phyloP scores from a whole-genome alignment of 1,139 yeast genomes.

The Debaryomyces coudertii region DNA sequence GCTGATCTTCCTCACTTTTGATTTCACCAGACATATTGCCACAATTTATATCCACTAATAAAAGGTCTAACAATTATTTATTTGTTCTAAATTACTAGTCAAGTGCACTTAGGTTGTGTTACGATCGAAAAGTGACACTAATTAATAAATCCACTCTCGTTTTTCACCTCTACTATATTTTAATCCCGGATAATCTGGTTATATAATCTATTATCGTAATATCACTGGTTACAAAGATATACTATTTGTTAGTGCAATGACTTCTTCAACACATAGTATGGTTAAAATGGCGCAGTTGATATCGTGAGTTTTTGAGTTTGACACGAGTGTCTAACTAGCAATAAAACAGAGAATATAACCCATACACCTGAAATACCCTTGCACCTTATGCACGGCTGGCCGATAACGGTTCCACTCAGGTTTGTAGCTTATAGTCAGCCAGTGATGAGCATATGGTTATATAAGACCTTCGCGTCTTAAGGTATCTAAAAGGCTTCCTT shows the following conservation, averaged over 20 bases:
- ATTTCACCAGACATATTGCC: conserved; percentile 5
- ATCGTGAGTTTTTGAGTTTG: neutral
- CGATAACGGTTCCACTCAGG: conserved; percentile 5
- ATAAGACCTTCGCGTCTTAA: no score
- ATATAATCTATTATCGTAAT: neutral
- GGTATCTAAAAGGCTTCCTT: no score
- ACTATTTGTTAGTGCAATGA: neutral
- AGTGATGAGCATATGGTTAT: neutral
- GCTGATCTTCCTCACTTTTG: conserved; percentile 28
- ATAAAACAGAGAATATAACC: no score
- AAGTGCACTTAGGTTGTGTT: neutral
- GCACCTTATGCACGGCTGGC: neutral
- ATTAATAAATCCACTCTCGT: neutral
- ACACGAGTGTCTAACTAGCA: neutral
- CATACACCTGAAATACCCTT: neutral
- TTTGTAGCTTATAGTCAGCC: no score
- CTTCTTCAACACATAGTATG: neutral
- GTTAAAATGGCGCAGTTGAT: conserved; percentile 8
- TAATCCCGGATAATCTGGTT: neutral
- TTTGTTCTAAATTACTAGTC: neutral
- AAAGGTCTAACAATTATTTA: neutral
- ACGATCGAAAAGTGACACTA: neutral
- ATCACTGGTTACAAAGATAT: neutral
- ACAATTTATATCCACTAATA: neutral
- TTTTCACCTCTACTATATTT: neutral